A percentile compares a stretch with the other conserved stretches of the same genome.
These are phyloP conservation scores for Purpureocillium lavendulum DNA, from an alignment of 2,329 filamentous ascomycete species.

Conservation along the genomic window DNA sequence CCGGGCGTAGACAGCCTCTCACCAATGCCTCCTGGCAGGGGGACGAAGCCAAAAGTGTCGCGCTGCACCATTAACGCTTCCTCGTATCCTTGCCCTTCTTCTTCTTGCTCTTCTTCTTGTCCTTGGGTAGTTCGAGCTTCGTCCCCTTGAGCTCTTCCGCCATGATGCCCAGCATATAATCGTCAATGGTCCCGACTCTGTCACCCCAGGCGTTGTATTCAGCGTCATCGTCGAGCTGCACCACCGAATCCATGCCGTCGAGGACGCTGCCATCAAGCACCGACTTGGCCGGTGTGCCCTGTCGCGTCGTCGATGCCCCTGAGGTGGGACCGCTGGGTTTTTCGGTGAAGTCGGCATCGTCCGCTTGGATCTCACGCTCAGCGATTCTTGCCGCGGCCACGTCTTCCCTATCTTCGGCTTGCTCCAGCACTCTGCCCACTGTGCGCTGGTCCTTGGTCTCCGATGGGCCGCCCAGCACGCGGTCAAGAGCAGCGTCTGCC, in stretches of 20 bases:
- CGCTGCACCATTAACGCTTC: conserved; percentile 26
- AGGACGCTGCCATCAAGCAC: conserved; percentile 20
- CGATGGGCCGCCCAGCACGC: conserved; percentile 63
- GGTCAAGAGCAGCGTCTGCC: conserved; percentile 76
- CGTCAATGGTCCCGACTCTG: conserved; percentile 56
- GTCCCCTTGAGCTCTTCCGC: conserved; percentile 50
- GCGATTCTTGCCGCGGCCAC: conserved; percentile 80
- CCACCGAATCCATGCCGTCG: conserved; percentile 22
- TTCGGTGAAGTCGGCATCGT: conserved; percentile 78
- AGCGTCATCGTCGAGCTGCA: conserved; percentile 25
- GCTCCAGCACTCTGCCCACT: conserved; percentile 69
- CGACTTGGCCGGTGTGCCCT: conserved; percentile 39
- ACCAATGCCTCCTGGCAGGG: too few relatives aligned
- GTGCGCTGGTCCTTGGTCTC: conserved; percentile 52
- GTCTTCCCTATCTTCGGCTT: conserved; percentile 89
- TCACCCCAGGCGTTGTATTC: conserved; percentile 54
- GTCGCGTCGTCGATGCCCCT: conserved; percentile 39
- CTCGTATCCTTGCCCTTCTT: conserved; percentile 50
- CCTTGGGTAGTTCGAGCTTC: conserved; percentile 53
- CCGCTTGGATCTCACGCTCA: conserved; percentile 79
- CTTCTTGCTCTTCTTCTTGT: conserved; percentile 52
- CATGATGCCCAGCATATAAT: conserved; percentile 68
- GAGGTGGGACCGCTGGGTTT: conserved; percentile 38
- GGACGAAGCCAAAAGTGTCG: too few relatives aligned
- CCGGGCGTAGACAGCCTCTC: too few relatives aligned